phyloP scores from a whole-genome alignment of 1,284 basidiomycete genomes.

The Rhizoctonia solani region DNA sequence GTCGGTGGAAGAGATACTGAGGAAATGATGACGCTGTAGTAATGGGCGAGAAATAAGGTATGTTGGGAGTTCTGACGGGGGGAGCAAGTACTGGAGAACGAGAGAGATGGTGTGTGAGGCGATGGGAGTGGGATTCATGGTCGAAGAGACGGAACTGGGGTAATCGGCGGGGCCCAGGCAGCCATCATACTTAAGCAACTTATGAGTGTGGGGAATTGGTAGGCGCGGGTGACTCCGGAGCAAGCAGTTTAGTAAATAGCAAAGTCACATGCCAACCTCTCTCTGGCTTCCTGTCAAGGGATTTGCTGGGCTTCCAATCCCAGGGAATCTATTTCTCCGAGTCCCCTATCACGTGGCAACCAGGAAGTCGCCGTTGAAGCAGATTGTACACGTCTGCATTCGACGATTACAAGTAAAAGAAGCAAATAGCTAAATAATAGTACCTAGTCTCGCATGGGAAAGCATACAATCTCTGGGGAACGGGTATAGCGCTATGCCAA shows the following conservation, averaged over 20 bases:
- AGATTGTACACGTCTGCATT: too few relatives aligned
- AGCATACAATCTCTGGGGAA: too few relatives aligned
- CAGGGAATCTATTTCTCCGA: not conserved
- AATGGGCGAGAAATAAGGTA: slow-evolving; percentile 35
- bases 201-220: slow-evolving; percentile 2
- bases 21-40: slow-evolving; percentile 38
- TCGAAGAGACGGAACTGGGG: not conserved
- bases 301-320: not conserved
- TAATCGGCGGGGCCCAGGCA: not conserved
- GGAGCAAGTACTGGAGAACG: slow-evolving; percentile 37
- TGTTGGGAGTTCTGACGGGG: slow-evolving; percentile 35
- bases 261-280: slow-evolving; percentile 1
- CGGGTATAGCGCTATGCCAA: too few relatives aligned
- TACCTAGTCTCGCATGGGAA: too few relatives aligned
- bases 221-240: slow-evolving; percentile 21
- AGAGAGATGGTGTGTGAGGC: slow-evolving; percentile 36
- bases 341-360: too few relatives aligned
- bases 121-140: slow-evolving; percentile 24
- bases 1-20: slow-evolving; percentile 35
- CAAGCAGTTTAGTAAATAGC: slow-evolving; percentile 6
- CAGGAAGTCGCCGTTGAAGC: not conserved
- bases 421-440: too few relatives aligned
- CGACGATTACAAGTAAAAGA: too few relatives aligned
- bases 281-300: not conserved
- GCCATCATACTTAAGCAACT: slow-evolving; percentile 7